Conservation (phyloP, 371 early-diverging fungal genomes). For the Batkoa obscura region DNA sequence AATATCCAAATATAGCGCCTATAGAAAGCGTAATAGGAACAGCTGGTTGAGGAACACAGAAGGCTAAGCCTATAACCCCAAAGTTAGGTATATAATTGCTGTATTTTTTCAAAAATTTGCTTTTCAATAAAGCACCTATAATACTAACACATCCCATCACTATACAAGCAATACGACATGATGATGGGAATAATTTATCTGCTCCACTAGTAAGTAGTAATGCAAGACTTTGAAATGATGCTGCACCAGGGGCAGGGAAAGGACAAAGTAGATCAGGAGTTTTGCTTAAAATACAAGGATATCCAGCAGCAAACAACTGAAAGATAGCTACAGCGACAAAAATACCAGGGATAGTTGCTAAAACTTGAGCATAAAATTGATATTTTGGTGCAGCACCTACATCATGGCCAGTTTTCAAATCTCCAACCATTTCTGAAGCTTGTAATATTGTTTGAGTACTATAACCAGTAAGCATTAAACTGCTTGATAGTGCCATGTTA, state of each 20-base stretch:
- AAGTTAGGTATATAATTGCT: not conserved
- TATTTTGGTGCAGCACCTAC: constrained; percentile 34
- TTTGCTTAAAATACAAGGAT: constrained; percentile 1
- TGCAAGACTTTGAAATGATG: not conserved
- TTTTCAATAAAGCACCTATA: not conserved
- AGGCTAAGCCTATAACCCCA: not conserved
- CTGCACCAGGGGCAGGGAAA: not conserved
- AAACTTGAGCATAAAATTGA: constrained; percentile 36
- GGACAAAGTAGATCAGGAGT: not conserved
- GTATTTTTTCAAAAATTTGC: not conserved
- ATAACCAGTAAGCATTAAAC: constrained; percentile 32
- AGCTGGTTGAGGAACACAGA: not conserved
- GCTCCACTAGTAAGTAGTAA: too few species aligned
- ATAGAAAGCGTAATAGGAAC: not conserved
- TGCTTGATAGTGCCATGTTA: constrained; percentile 15
- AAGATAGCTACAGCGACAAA: constrained; percentile 31
- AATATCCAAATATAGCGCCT: not conserved
- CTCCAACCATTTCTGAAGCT: constrained; percentile 41
- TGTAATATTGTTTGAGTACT: constrained; percentile 33
- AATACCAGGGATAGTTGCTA: constrained; percentile 38
- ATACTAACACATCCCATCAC: not conserved
- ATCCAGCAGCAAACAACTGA: constrained; percentile 4
- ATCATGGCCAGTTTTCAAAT: constrained; percentile 39
- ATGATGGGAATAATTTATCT: not conserved
- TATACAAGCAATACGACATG: not conserved